A percentile compares a stretch with the other conserved stretches of the same genome.
phyloP scores from a whole-genome alignment of 768 basidiomycete genomes.

The Mycena olivaceomarginata region DNA sequence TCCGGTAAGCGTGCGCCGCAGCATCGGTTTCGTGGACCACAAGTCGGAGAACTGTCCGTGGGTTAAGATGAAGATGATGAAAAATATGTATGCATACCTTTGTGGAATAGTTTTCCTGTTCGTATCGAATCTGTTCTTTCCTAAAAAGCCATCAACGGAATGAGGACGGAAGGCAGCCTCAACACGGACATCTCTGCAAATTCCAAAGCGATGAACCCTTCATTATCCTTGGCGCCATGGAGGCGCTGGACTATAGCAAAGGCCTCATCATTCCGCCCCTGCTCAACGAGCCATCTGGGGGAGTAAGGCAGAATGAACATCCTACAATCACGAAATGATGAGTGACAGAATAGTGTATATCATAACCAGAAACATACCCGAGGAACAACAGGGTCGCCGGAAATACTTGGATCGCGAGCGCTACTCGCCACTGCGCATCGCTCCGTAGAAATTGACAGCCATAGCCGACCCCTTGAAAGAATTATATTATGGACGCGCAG shows the following conservation, averaged over 20 bases:
- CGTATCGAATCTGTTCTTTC: constrained; percentile 68
- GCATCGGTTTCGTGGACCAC: constrained; percentile 67
- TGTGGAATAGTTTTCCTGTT: constrained; percentile 70
- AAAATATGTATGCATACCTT: constrained; percentile 16
- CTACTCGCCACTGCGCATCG: constrained; percentile 72
- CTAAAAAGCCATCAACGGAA: constrained; percentile 55
- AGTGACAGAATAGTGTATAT: not conserved
- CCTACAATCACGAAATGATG: constrained; percentile 27
- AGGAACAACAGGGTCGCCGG: constrained; percentile 71
- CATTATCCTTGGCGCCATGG: constrained; percentile 66
- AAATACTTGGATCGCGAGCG: constrained; percentile 73
- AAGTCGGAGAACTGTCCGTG: constrained; percentile 59
- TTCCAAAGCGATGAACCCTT: constrained; percentile 71
- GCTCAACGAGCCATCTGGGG: constrained; percentile 74
- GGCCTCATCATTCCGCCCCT: constrained; percentile 65
- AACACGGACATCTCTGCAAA: constrained; percentile 69
- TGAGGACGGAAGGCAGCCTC: constrained; percentile 58
- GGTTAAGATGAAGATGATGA: not conserved
- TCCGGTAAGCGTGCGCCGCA: constrained; percentile 68
- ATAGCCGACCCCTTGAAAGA: constrained; percentile 69
- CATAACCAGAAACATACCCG: constrained; percentile 48
- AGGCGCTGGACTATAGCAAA: constrained; percentile 72
- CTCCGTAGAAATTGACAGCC: constrained; percentile 70
- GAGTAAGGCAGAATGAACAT: constrained; percentile 71
- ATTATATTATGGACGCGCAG: constrained; percentile 57